Evolutionary conservation across 805 yeast genomes (phyloP), one percentile per base, ranked within the genome.

Genomic region (Sungouiozyma intestinalis): DNA sequence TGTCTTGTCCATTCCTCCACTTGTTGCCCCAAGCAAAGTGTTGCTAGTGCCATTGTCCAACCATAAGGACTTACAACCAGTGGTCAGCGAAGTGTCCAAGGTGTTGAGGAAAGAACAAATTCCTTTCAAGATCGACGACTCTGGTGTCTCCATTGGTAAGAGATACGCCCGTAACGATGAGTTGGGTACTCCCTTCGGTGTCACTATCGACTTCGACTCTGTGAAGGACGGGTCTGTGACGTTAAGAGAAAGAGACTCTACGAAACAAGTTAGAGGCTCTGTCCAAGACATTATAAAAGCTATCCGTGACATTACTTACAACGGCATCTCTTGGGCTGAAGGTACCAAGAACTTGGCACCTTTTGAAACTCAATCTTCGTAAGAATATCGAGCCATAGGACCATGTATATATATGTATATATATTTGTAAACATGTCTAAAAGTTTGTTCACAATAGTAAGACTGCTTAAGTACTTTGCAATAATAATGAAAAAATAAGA

Each of bases 111-210:
- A 71, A 49, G 79, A 77, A 48, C 90, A 87, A 64, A 79, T 92
- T 54, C 90, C 97, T 52, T 85, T 88, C 74, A 90, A 88, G 74
- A 81, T 90, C 45, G 98, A 92, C 64, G 97, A 90, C 65, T 86
- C 97, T 8, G 84, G 94, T 52, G 97, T 95, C 16, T 85, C 97
- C 27, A 92, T 90, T 57, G 98, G 98, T 69, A 85, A 88, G 72
- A 82, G 98, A 70, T 90, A 90, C 59, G 87, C 98, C 49, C 85
- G 98, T 72, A 90, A 90, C 65, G 98, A 90, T 67, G 98, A 90
- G 71, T 75, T 90, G 60, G 98, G 98, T 66, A 92, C 97, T 42
- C 98, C 98, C 54, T 92, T 92, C 63, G 98, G 98, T 64, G 78
- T 90, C 66, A 90, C 98, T 50, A 83, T 90, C 55, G 98, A 90